Conservation (phyloP, 495 filamentous ascomycete species). For the Rhypophila decipiens region DNA sequence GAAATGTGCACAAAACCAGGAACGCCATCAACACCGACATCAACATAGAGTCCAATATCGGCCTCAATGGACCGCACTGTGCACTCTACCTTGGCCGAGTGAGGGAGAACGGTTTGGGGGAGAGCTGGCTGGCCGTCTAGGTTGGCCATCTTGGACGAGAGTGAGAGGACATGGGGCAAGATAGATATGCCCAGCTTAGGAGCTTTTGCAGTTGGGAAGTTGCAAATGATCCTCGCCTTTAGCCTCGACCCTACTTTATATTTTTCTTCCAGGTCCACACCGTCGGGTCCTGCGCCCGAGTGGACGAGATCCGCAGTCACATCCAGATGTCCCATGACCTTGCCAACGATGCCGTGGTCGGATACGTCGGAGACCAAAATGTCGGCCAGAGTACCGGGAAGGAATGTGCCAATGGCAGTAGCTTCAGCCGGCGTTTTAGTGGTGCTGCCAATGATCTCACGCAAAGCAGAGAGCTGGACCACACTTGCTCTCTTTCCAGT, state of each 20-base stretch:
- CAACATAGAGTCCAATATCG: constrained; percentile 71
- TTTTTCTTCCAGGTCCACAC: constrained; percentile 61
- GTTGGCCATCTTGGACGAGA: constrained; percentile 44
- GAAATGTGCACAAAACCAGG: constrained; percentile 92
- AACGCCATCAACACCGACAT: constrained; percentile 66
- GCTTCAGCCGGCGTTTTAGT: constrained; percentile 63
- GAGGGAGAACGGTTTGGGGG: constrained; percentile 53
- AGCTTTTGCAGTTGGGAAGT: constrained; percentile 67
- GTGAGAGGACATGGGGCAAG: constrained; percentile 70
- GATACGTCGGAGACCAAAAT: constrained; percentile 72
- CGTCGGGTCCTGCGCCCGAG: constrained; percentile 60
- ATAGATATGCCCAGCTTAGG: constrained; percentile 82
- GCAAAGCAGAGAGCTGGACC: constrained; percentile 76
- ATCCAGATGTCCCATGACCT: constrained; percentile 87
- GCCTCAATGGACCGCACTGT: constrained; percentile 72
- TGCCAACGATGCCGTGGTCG: constrained; percentile 55
- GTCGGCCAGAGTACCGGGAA: constrained; percentile 85
- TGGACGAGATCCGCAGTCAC: constrained; percentile 86
- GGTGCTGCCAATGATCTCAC: constrained; percentile 62
- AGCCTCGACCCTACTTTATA: constrained; percentile 75
- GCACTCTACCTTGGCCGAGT: constrained; percentile 70
- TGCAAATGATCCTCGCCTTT: constrained; percentile 80
- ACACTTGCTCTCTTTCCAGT: constrained; percentile 69
- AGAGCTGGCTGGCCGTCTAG: constrained; percentile 18
- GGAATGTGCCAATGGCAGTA: constrained; percentile 80